Evolutionary conservation across 805 yeast species (phyloP).

Genomic region (Teunomyces panamensis): DNA sequence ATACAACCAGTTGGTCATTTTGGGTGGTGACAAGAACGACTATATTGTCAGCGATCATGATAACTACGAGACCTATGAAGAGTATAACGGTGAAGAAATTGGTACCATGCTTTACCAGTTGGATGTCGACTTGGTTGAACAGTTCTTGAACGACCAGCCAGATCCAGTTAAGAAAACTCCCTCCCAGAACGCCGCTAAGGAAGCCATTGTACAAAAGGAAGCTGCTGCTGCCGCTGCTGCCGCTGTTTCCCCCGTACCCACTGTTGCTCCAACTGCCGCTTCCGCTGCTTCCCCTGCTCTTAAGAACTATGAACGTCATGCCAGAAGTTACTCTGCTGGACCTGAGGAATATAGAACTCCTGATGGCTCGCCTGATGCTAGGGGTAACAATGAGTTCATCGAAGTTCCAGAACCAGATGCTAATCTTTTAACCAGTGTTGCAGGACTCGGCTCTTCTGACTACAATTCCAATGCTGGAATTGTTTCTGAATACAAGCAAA

Average conservation of each 20-base stretch:
- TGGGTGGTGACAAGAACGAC: constrained; percentile 91
- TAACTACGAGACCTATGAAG: constrained; percentile 52
- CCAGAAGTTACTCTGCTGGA: constrained; percentile 37
- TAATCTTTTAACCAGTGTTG: constrained; percentile 7
- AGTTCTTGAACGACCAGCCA: constrained; percentile 12
- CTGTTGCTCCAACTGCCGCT: constrained; percentile 14
- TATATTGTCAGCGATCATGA: constrained; percentile 49
- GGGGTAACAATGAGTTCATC: constrained; percentile 22
- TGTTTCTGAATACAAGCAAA: constrained; percentile 3
- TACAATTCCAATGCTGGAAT: neutral
- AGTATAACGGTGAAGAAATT: constrained; percentile 43
- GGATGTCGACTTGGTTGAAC: constrained; percentile 47
- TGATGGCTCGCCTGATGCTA: constrained; percentile 16
- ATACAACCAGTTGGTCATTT: constrained; percentile 66
- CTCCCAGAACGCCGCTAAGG: neutral
- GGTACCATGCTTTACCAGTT: constrained; percentile 65
- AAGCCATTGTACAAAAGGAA: neutral
- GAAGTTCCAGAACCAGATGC: constrained; percentile 29
- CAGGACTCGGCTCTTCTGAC: constrained; percentile 3
- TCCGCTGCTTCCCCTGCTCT: constrained; percentile 4
- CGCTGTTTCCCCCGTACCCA: constrained; percentile 20
- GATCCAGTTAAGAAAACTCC: neutral
- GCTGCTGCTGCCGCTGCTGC: constrained; percentile 8
- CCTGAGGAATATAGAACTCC: constrained; percentile 26
- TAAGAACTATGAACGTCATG: constrained; percentile 23